Percentiles rank a stretch among this genome's conserved stretches.
phyloP scores from a whole-genome alignment of 768 basidiomycete species.

The Butyriboletus loyo region DNA sequence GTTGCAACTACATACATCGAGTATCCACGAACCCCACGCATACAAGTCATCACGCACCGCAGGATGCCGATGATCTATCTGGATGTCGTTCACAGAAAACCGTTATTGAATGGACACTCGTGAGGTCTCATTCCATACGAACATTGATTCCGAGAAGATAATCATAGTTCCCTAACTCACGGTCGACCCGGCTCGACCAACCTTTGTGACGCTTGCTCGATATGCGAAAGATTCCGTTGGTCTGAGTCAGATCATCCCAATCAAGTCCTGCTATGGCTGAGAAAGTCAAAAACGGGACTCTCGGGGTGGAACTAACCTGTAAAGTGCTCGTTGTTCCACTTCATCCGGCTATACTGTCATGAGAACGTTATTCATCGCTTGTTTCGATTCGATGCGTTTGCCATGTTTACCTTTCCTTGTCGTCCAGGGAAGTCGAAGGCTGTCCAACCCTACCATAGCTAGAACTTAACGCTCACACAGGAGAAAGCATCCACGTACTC shows the following conservation, averaged over 20 bases:
- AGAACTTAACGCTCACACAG: background rate
- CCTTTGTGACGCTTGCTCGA: slow-evolving; percentile 62
- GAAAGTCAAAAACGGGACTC: background rate
- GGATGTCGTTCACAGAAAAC: slow-evolving; percentile 8
- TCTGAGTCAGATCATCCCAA: slow-evolving; percentile 69
- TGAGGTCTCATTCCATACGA: slow-evolving; percentile 18
- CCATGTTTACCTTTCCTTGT: slow-evolving; percentile 54
- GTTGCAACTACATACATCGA: slow-evolving; percentile 41
- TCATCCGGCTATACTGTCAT: slow-evolving; percentile 62
- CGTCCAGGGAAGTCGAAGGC: slow-evolving; percentile 81
- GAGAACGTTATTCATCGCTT: background rate
- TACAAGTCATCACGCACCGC: slow-evolving; percentile 72
- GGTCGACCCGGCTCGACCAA: slow-evolving; percentile 81
- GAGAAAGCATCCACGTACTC: slow-evolving; percentile 41
- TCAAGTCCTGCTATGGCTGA: slow-evolving; percentile 58
- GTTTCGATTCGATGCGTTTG: slow-evolving; percentile 7
- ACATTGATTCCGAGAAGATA: slow-evolving; percentile 77
- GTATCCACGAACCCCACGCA: slow-evolving; percentile 77
- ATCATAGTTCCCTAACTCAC: slow-evolving; percentile 86
- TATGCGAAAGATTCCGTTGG: slow-evolving; percentile 70
- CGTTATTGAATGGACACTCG: background rate
- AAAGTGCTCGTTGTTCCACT: slow-evolving; percentile 79
- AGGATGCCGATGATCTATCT: slow-evolving; percentile 86
- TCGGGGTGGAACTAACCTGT: slow-evolving; percentile 47
- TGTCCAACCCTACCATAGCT: slow-evolving; percentile 68